A percentile compares a stretch with the other conserved stretches of the same genome.
phyloP scores from a whole-genome alignment of 345 rosid genomes.

The Ceriops tagal region DNA sequence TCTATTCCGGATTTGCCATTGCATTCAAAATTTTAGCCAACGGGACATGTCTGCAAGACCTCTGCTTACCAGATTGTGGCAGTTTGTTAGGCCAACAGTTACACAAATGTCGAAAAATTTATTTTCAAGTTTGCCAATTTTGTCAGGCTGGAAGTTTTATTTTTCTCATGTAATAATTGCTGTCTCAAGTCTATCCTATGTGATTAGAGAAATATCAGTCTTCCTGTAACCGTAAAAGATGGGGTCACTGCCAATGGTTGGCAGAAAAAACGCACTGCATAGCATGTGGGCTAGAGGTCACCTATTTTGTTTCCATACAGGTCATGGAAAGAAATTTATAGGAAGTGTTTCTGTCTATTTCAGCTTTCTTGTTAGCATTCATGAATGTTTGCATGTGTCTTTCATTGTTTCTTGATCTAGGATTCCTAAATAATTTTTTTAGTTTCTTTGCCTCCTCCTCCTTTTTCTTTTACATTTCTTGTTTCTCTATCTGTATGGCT shows the following conservation, averaged over 20 bases:
- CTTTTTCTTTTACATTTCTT: background rate
- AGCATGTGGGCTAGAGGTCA: too few species aligned
- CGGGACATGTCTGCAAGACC: background rate
- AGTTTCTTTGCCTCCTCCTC: background rate
- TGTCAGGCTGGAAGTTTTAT: background rate
- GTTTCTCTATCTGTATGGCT: background rate
- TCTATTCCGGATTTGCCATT: too few species aligned
- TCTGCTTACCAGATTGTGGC: background rate
- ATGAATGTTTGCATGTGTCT: constrained; percentile 3
- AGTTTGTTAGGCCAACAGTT: background rate
- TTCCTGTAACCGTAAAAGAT: background rate
- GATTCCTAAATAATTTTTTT: background rate
- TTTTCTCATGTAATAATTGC: background rate
- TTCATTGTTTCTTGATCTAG: constrained; percentile 8
- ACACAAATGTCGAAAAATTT: background rate
- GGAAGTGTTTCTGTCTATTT: background rate
- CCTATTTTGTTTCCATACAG: too few species aligned
- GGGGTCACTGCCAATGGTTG: background rate
- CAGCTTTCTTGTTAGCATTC: constrained; percentile 21
- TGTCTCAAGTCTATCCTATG: background rate
- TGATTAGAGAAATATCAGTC: background rate
- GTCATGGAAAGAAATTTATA: too few species aligned
- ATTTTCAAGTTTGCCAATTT: background rate
- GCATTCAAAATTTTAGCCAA: too few species aligned
- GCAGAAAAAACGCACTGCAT: too few species aligned